Percentiles rank a stretch among this genome's conserved stretches.
Conservation (phyloP, 352 stramenopile species). For the Thraustochytrium sp. region DNA sequence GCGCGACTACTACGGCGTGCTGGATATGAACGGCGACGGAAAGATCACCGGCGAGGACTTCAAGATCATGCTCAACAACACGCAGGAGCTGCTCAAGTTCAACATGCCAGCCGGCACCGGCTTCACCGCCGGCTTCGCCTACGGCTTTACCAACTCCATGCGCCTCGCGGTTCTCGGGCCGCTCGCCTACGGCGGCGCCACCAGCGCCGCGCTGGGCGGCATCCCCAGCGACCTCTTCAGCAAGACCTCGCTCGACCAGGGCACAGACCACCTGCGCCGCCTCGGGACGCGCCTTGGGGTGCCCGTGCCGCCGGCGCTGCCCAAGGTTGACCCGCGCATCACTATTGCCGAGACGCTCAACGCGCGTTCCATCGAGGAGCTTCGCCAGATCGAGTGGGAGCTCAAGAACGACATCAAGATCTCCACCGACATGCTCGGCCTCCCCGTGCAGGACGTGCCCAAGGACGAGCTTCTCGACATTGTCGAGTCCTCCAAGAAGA, state of each 20-base stretch:
- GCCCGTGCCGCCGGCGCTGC: not conserved
- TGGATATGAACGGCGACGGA: slow-evolving; percentile 71
- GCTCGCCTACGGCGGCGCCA: slow-evolving; percentile 2
- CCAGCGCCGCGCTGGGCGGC: slow-evolving; percentile 33
- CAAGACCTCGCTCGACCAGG: not conserved
- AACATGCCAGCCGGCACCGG: slow-evolving; percentile 72
- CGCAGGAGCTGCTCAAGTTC: slow-evolving; percentile 65
- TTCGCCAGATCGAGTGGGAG: slow-evolving; percentile 6
- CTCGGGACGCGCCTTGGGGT: not conserved
- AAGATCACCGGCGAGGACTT: slow-evolving; percentile 73
- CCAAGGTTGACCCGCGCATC: slow-evolving; percentile 7
- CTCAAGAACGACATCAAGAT: slow-evolving; percentile 22
- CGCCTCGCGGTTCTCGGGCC: not conserved
- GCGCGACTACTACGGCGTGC: slow-evolving; percentile 68
- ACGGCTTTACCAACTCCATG: slow-evolving; percentile 53
- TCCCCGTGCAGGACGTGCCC: not conserved
- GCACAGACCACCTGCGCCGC: not conserved
- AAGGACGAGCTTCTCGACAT: slow-evolving; percentile 17
- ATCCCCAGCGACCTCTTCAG: slow-evolving; percentile 12
- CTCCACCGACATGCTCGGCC: not conserved
- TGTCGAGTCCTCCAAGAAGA: slow-evolving; percentile 13
- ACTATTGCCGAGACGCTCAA: not conserved
- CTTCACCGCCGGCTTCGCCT: slow-evolving; percentile 67
- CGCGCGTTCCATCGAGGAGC: slow-evolving; percentile 6
- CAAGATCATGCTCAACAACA: slow-evolving; percentile 65